These are phyloP conservation scores for Hypoxylon lienhwacheense DNA, from an alignment of 495 filamentous ascomycete species.

Conservation along the genomic window DNA sequence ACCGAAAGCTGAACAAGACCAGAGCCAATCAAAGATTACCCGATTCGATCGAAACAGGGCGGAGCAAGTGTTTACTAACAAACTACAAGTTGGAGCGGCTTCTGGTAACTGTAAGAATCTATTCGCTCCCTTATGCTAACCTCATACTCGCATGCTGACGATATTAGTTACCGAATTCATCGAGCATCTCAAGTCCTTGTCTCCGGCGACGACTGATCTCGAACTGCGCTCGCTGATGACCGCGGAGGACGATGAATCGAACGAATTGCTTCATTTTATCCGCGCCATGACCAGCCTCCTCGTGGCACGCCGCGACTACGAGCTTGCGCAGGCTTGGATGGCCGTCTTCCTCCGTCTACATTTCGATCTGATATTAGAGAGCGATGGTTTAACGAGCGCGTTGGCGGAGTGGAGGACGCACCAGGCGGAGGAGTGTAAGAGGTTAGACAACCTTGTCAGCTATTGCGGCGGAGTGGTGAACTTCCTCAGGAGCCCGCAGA, in stretches of 20 bases:
- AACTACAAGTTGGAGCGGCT: conserved; percentile 54
- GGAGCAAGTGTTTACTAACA: conserved; percentile 61
- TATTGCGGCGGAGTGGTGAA: conserved; percentile 87
- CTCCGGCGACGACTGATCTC: conserved; percentile 80
- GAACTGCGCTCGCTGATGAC: conserved; percentile 79
- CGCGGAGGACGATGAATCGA: conserved; percentile 45
- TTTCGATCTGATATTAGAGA: conserved; percentile 52
- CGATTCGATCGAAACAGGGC: conserved; percentile 44
- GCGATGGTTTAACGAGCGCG: conserved; percentile 47
- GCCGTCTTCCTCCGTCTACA: conserved; percentile 83
- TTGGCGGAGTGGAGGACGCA: conserved; percentile 66
- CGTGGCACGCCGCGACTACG: conserved; percentile 72
- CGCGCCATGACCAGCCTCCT: conserved; percentile 70
- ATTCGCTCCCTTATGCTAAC: background rate
- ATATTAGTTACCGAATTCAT: conserved; percentile 61
- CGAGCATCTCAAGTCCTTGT: conserved; percentile 72
- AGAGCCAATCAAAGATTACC: conserved; percentile 43
- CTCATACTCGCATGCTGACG: conserved; percentile 12
- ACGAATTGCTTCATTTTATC: conserved; percentile 66
- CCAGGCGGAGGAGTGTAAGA: conserved; percentile 66
- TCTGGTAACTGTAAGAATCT: conserved; percentile 54
- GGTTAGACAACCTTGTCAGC: conserved; percentile 75
- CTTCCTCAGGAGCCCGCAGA: conserved; percentile 72
- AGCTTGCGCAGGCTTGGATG: conserved; percentile 96
- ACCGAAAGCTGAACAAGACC: conserved; percentile 21